Evolutionary conservation across 805 yeast species (phyloP).

Genomic region (Zygosaccharomyces bailii): DNA sequence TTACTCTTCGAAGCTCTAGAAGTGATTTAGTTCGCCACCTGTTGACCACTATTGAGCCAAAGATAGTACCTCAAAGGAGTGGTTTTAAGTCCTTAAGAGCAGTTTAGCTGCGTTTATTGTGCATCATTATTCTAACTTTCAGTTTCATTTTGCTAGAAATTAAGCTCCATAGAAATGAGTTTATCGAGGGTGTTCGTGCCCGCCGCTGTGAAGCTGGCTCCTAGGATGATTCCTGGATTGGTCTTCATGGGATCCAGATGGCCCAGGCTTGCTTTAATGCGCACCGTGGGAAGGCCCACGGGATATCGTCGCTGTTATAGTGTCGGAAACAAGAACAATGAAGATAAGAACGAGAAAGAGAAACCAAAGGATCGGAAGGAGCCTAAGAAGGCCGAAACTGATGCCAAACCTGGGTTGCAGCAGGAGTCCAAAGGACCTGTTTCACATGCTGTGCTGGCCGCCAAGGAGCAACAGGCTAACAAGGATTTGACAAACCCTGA

Average conservation of each 20-base stretch:
- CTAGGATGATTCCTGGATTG: constrained; percentile 2
- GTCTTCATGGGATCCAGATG: constrained; percentile 1
- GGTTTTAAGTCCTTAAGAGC: background rate
- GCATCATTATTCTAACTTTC: background rate
- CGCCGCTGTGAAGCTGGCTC: constrained; percentile 13
- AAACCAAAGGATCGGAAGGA: background rate
- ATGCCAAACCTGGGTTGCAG: constrained; percentile 1
- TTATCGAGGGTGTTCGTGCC: constrained; percentile 12
- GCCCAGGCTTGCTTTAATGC: constrained; percentile 2
- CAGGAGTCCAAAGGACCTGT: constrained; percentile 14
- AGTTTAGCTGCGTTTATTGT: background rate
- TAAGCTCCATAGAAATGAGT: constrained; percentile 9
- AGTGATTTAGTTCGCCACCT: constrained; percentile 6
- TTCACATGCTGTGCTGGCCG: constrained; percentile 46
- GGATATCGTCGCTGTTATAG: background rate
- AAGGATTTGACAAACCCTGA: constrained; percentile 61
- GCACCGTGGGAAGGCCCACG: background rate
- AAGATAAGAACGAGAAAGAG: background rate
- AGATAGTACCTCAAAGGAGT: background rate
- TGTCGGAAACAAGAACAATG: background rate
- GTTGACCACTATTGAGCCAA: background rate
- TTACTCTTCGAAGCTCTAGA: background rate
- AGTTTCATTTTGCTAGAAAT: background rate
- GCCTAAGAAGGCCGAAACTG: constrained; percentile 1
- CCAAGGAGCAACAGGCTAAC: constrained; percentile 85